Evolutionary conservation across 1,284 basidiomycete genomes (phyloP), one percentile per base, ranked within the genome.

Genomic region (Neotropicomus parvogracilis): DNA sequence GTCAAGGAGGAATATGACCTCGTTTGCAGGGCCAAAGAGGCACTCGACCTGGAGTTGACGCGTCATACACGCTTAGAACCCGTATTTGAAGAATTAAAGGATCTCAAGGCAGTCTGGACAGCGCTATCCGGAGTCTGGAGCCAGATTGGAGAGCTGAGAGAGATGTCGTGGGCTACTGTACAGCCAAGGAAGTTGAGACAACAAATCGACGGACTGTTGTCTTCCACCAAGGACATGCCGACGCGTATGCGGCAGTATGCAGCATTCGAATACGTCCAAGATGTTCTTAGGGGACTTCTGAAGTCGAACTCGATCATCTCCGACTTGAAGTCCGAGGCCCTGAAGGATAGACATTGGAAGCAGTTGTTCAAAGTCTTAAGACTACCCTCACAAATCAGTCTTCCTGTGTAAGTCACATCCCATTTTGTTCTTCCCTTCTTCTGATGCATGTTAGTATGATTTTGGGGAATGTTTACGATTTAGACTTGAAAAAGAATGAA

Each of bases 171-270:
- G 97, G 81, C 88, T 4, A 91, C 90, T 1, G 85, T 97, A 26
- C 91, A 95, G 64, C 91, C 97, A 16, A 82, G 97, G 59, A 98
- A 98, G 71, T 70, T 99, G 50, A 85, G 97, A 56, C 92, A 95
- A 63, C 90, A 94, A 59, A 85, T 99, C 49, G 97, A 99, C 60
- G 83, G 78, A 4, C 75, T 99, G 45, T 70, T 99, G 44, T 78
- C 80, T 21, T 93, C 91, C 27, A 98, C 95, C 16, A 94, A 95
- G 70, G 95, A 98, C 44, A 95, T 99, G 95, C 97, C 97, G 0
- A 97, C 91, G 41, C 81, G 95, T 48, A 99, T 99, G 97, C 83
- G 97, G 51, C 97, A 99, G 67, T 99, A 99, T 66, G 91, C 94
- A 9, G 97, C 97, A 0, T 99, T 98, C 63, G 97, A 99, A 74